phyloP scores from a whole-genome alignment of 176 grass and related monocot species.

The Tillandsia leiboldiana region DNA sequence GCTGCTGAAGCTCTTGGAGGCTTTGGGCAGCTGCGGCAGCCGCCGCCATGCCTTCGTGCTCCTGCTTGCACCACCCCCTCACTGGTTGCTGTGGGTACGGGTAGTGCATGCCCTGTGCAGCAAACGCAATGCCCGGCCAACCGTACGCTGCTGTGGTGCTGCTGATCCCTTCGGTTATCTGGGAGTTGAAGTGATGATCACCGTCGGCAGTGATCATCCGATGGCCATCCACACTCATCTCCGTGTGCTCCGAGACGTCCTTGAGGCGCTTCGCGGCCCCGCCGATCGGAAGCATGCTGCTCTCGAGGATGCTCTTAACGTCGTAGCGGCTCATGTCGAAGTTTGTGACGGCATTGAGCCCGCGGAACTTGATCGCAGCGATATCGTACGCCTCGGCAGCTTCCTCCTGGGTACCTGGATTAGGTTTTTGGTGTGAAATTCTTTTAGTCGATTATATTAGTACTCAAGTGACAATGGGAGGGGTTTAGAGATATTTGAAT shows the following conservation, averaged over 20 bases:
- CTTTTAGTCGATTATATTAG: too few species aligned
- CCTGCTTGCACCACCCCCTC: constrained; percentile 56
- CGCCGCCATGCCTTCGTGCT: constrained; percentile 30
- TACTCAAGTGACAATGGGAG: neutral
- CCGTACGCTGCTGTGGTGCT: constrained; percentile 22
- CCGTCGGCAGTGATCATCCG: neutral
- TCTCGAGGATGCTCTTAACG: constrained; percentile 67
- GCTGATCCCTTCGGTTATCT: constrained; percentile 21
- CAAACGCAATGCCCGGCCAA: constrained; percentile 28
- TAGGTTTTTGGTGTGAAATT: neutral
- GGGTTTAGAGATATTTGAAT: neutral
- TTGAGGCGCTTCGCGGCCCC: constrained; percentile 35
- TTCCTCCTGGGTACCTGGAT: constrained; percentile 71
- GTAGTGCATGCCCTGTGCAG: constrained; percentile 22
- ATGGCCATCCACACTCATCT: constrained; percentile 15
- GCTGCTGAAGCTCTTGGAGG: constrained; percentile 41
- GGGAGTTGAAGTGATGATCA: constrained; percentile 8
- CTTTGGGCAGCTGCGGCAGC: constrained; percentile 18
- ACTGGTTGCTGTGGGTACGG: constrained; percentile 9
- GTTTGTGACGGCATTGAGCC: constrained; percentile 74
- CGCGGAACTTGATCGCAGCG: constrained; percentile 68
- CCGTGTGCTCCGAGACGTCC: constrained; percentile 33
- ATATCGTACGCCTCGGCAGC: constrained; percentile 82
- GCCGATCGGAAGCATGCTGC: constrained; percentile 37
- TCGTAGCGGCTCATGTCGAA: constrained; percentile 81